A percentile compares a stretch with the other conserved stretches of the same genome.
Conservation (phyloP, 768 basidiomycete species). For the Botryobasidium botryosum region DNA sequence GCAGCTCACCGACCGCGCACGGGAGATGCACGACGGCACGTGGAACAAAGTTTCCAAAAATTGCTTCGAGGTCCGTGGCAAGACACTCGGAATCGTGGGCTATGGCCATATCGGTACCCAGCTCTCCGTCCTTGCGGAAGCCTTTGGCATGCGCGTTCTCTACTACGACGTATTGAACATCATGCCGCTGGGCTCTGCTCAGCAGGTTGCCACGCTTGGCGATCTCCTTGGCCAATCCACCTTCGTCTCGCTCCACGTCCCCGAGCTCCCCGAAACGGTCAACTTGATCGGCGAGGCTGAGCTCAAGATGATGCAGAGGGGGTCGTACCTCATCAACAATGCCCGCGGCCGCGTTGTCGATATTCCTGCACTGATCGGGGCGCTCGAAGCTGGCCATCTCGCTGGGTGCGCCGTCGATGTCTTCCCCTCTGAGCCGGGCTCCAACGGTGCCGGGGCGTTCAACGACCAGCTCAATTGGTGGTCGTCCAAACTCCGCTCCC, state of each 20-base stretch:
- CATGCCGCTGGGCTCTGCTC: conserved; percentile 92
- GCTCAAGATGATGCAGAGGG: conserved; percentile 83
- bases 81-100: conserved; percentile 93
- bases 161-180: conserved; percentile 92
- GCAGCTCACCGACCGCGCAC: conserved; percentile 76
- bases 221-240: conserved; percentile 65
- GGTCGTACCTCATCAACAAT: conserved; percentile 94
- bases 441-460: conserved; percentile 72
- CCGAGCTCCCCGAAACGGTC: conserved; percentile 88
- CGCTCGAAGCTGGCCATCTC: conserved; percentile 71
- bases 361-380: conserved; percentile 71
- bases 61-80: conserved; percentile 96
- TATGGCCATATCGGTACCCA: conserved; percentile 98
- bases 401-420: conserved; percentile 90
- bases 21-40: conserved; percentile 72
- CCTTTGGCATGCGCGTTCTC: conserved; percentile 87
- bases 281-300: conserved; percentile 75
- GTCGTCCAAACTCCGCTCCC: conserved; percentile 51
- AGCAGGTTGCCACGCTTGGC: conserved; percentile 67
- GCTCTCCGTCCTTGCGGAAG: conserved; percentile 89
- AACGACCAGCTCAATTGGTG: conserved; percentile 79
- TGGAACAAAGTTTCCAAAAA: conserved; percentile 99
- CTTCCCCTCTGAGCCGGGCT: conserved; percentile 81
- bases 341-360: conserved; percentile 92
- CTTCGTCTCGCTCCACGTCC: conserved; percentile 92